Percentiles rank a stretch among this genome's conserved stretches.
These are phyloP conservation scores for Vicia villosa DNA, from an alignment of 306 rosid species.

Conservation along the genomic window DNA sequence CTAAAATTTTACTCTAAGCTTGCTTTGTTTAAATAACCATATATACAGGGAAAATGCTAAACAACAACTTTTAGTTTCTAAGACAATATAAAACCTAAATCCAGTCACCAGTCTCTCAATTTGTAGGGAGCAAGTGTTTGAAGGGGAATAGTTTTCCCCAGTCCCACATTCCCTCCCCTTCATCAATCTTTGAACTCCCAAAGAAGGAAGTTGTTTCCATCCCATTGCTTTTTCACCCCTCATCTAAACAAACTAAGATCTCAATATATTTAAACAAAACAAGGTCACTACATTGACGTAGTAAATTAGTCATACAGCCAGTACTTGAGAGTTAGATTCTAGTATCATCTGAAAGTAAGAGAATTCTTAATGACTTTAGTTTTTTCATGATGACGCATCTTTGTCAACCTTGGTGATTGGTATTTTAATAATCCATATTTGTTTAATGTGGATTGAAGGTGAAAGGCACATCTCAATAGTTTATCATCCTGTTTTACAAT, in stretches of 20 bases:
- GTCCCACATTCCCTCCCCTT: not conserved
- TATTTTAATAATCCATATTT: conserved; percentile 22
- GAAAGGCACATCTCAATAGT: not conserved
- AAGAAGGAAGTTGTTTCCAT: conserved; percentile 19
- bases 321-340: conserved; percentile 18
- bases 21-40: not conserved
- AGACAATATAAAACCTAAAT: not conserved
- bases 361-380: conserved; percentile 14
- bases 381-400: conserved; percentile 17
- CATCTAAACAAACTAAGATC: conserved; percentile 3
- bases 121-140: conserved; percentile 3
- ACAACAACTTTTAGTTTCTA: not conserved
- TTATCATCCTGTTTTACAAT: not conserved
- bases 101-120: not conserved
- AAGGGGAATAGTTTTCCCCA: not conserved
- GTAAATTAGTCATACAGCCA: not conserved
- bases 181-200: not conserved
- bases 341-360: conserved; percentile 2
- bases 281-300: not conserved
- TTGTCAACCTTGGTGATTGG: conserved; percentile 11
- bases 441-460: not conserved
- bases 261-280: conserved; percentile 7
- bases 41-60: conserved; percentile 4
- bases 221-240: not conserved
- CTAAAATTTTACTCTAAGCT: conserved; percentile 18